Base-by-base conservation (phyloP, 1,284 basidiomycete genomes). In the Sanghuangporus weigelae region DNA sequence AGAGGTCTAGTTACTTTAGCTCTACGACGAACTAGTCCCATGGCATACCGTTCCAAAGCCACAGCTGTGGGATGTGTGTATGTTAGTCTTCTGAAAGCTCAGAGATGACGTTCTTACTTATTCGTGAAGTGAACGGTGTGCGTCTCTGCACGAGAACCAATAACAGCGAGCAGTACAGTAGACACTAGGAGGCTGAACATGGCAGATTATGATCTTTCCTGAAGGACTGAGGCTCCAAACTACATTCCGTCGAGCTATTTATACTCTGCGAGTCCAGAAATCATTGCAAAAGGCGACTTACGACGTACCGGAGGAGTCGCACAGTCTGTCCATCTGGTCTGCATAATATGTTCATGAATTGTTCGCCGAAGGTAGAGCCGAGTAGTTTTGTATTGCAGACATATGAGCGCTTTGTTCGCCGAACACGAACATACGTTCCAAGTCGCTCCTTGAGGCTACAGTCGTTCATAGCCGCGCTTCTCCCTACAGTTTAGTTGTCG, bases 51-150 rank as follows among this genome's bases (percentile, higher is more conserved):
- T 69, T 44, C 68, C 68, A 56, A 57, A 67, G 12, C 68, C 68
- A 60, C 67, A 68, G 12, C 68, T 67, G 53, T 36, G 8, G 35
- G 14, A 7, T 21, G 8, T 31, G 57, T 48, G 40, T 3, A n/a
- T 54, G 21, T 57, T 10, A 36, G 21, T 42, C 14, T 19, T 8
- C 23, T 40, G 53, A 14, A n/a, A 51, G n/a, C 10, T 2, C 12
- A 40, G 19, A 38, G 11, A 49, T 14, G n/a, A 3, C 21, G 5
- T 16, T 51, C 57, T 55, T 23, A 67, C 66, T 46, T 63, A 63
- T 69, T 69, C 39, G 57, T 59, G 59, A 69, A 69, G 16, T 40
- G 55, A 19, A 69, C 67, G n/a, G 67, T 67, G 60, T 69, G 68
- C 10, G 57, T 50, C 56, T 69, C 68, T 23, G 65, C 67, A 38